Evolutionary conservation across 495 filamentous ascomycete species (phyloP).

Genomic region (Lasiosphaeria ovina): DNA sequence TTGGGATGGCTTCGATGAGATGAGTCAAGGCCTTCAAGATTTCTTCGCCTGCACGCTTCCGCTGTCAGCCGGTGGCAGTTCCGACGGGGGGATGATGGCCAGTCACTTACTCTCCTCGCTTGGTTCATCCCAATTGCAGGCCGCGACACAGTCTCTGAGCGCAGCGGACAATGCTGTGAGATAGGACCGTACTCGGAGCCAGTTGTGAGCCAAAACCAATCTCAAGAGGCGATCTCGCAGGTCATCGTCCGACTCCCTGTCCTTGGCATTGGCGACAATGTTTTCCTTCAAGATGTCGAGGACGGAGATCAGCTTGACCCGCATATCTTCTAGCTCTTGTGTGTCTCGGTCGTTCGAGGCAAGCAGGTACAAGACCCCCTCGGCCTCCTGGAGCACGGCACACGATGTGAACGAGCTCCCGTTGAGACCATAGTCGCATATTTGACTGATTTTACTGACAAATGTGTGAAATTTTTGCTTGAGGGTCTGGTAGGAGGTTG

Average conservation of each 20-base stretch:
- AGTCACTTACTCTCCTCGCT: background rate
- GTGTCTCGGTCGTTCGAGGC: constrained; percentile 10
- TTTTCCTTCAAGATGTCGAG: constrained; percentile 14
- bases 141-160: constrained; percentile 3
- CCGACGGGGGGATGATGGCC: background rate
- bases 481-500: constrained; percentile 12
- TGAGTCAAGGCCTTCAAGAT: background rate
- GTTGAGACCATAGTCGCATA: constrained; percentile 21
- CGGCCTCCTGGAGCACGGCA: background rate
- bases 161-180: background rate
- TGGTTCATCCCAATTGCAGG: constrained; percentile 1
- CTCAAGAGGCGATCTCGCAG: constrained; percentile 6
- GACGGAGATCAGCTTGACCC: background rate
- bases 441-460: constrained; percentile 26
- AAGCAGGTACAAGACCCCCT: constrained; percentile 12
- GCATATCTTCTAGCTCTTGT: background rate
- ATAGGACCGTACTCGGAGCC: constrained; percentile 12
- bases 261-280: background rate
- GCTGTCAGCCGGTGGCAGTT: background rate
- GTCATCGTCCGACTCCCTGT: constrained; percentile 7
- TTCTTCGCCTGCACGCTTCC: background rate
- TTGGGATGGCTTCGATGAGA: background rate
- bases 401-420: constrained; percentile 8
- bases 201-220: constrained; percentile 3
- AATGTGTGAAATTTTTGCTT: constrained; percentile 20